Evolutionary conservation across 140 eudicot species (phyloP), one percentile per base, ranked within the genome.

Genomic region (Stevia rebaudiana): DNA sequence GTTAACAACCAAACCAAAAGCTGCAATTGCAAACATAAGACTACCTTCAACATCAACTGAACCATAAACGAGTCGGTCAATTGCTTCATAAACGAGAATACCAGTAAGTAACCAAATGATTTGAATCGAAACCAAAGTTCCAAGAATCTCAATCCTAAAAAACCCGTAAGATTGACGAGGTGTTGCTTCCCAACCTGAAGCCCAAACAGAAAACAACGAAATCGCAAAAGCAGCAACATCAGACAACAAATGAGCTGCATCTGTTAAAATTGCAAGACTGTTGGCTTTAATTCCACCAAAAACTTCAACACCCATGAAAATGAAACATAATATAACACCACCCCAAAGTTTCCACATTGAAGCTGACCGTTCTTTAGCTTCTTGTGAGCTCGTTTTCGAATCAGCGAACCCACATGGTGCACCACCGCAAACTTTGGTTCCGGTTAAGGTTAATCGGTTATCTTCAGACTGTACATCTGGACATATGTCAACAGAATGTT

Each of bases 181-280:
- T 22, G 83, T 89, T 2, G 95, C 90, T 68, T 86, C 92, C 95
- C 97, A 89, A 10, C 95, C 97, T 0, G 95, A 70, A 11, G 89
- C 97, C 97, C 97, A 89, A 12, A 89, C 67, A 0, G 95, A 83
- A 63, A 89, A 83, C 55, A 89, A 44, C 0, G 95, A 90, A 23
- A 90, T 90, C 0, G 95, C 95, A 78, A 90, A 90, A 44, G 97
- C 89, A 11, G 95, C 95, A 68, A 90, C 95, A 63, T 90, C 97
- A 0, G 94, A 84, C 17, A 86, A 63, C 76, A 90, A 70, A 72
- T 86, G 97, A 24, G 97, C 94, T 0, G 95, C 97, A 72, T 90
- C 97, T 0, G 95, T 90, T 46, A 90, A 41, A 12, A 90, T 90
- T 1, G 97, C 87, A 3, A 86, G 84, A 76, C 95, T 90, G 73